These are phyloP conservation scores for Malus hybrid DNA, from an alignment of 331 rosid species.

Conservation along the genomic window DNA sequence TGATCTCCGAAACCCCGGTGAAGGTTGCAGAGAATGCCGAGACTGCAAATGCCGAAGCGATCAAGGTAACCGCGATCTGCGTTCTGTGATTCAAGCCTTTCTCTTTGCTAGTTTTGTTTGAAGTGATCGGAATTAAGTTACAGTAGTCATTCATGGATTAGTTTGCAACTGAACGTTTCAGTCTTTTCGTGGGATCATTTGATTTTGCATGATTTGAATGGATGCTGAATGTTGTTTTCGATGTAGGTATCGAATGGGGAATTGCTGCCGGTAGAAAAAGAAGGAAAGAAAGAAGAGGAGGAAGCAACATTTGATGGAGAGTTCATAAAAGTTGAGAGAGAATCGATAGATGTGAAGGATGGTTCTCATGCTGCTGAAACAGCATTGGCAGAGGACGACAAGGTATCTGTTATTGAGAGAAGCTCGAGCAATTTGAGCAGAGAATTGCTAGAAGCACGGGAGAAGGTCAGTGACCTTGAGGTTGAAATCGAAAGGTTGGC, in stretches of 20 bases:
- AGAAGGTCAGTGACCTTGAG: conserved; percentile 74
- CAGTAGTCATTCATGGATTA: too few species aligned
- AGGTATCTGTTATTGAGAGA: conserved; percentile 33
- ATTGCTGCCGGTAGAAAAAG: conserved; percentile 23
- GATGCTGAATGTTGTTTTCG: conserved; percentile 6
- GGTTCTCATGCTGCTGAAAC: conserved; percentile 16
- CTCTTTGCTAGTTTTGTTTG: too few species aligned
- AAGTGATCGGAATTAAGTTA: too few species aligned
- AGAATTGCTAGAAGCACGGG: conserved; percentile 77
- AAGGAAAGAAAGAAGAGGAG: conserved; percentile 74
- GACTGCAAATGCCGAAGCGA: conserved; percentile 18
- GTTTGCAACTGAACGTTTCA: too few species aligned
- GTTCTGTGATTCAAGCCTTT: not conserved
- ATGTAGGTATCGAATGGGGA: conserved; percentile 52
- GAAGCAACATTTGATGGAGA: conserved; percentile 82
- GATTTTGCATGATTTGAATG: not conserved
- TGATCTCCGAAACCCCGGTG: conserved; percentile 40
- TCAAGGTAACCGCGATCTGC: conserved; percentile 45
- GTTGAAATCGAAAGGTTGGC: conserved; percentile 53
- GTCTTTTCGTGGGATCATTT: not conserved
- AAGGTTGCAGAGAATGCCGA: conserved; percentile 42
- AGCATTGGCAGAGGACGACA: conserved; percentile 23
- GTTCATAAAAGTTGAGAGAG: conserved; percentile 91
- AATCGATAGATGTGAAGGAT: conserved; percentile 42
- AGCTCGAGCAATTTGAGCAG: conserved; percentile 54